Percentiles rank a stretch among this genome's conserved stretches.
Conservation (phyloP, 257 asterid species). For the Paraleonurus japonicus region DNA sequence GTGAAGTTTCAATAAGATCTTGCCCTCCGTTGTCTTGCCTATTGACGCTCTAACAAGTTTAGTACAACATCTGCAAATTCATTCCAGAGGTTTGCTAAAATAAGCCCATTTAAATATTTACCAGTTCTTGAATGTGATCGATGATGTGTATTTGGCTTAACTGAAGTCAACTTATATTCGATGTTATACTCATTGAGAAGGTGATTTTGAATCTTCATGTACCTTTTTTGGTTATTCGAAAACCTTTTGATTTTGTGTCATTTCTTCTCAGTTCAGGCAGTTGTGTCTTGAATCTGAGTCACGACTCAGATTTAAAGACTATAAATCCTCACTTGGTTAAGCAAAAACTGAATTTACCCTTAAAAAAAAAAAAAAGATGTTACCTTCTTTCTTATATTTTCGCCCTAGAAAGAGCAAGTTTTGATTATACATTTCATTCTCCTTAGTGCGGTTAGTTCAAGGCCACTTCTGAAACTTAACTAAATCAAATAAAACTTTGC, state of each 20-base stretch:
- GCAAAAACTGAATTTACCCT: not conserved
- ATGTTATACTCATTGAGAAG: not conserved
- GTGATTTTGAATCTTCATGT: not conserved
- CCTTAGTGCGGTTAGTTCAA: not conserved
- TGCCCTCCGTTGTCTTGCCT: not conserved
- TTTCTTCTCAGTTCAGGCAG: not conserved
- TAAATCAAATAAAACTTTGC: not conserved
- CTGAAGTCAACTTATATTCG: not conserved
- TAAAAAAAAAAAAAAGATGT: no score
- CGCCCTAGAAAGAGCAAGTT: not conserved
- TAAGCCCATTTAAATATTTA: not conserved
- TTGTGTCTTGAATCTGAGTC: no score
- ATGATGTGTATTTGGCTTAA: slow-evolving; percentile 15
- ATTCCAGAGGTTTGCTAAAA: not conserved
- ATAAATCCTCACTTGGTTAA: no score
- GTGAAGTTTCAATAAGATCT: not conserved
- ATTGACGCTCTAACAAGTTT: not conserved
- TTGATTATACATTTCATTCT: not conserved
- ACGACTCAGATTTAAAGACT: no score
- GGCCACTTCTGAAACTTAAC: not conserved
- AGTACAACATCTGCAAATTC: not conserved
- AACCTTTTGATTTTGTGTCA: not conserved
- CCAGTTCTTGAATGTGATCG: not conserved
- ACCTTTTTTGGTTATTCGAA: not conserved
- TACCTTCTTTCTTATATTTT: not conserved